Base-by-base conservation (phyloP, 225 moss, liverwort and hornwort species). In the Thuidium tamariscinum region DNA sequence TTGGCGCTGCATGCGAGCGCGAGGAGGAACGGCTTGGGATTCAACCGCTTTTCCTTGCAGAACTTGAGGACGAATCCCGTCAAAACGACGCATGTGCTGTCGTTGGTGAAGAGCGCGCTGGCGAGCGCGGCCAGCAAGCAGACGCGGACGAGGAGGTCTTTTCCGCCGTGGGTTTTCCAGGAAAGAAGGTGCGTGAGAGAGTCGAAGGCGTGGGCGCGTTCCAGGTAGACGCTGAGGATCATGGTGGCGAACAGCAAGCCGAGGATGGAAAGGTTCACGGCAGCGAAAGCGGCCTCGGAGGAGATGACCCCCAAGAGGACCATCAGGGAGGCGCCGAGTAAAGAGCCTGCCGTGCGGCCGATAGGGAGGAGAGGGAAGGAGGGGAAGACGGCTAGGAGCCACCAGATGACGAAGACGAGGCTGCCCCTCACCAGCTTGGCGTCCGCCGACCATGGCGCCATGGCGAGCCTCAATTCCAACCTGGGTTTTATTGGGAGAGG, bases 201-300 rank as follows among this genome's bases (percentile, higher is more conserved):
- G 48, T 92, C 89, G 80, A 96, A 98, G 56, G 95, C 81, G 73
- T 90, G 86, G 10, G 93, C 95, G 59, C 92, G 85, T 76, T 98
- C 95, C 21, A 98, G 83, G 89, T 98, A 95, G 6, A 94, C 89
- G 80, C 94, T 95, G 82, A 95, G 90, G 60, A 95, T 91, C 97
- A 98, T 98, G 85, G 97, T 98, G 32, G 96, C 96, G 83, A 98
- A 98, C 13, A 96, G 90, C 32, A 98, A 94, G 18, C 89, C 94
- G 34, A 98, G 87, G 67, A 96, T 95, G 57, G 95, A 52, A 23
- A 98, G 91, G 86, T 98, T 95, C 27, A 98, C 88, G 41, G 96
- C 82, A 6, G 76, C 46, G 80, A 94, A 98, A 41, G 97, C 95
- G 17, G 85, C 90, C 2, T 82, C 90, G 4, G 96, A 88, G 34